Evolutionary conservation across 371 early-diverging fungal species (phyloP).

Genomic region (Mortierella sp.): DNA sequence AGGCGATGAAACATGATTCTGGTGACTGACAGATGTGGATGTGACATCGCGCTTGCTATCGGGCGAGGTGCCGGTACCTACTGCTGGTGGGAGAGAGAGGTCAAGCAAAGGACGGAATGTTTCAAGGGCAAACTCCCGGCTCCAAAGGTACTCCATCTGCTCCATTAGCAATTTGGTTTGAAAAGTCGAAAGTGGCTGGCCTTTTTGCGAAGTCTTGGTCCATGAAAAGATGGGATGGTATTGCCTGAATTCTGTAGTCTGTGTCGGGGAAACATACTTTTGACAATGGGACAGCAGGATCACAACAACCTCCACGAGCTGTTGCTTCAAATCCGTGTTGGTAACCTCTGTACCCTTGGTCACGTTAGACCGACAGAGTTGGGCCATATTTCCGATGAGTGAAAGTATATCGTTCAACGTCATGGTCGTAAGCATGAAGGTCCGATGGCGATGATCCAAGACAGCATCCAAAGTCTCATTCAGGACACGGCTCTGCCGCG

Average conservation of each 20-base stretch:
- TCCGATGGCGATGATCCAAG: constrained; percentile 38
- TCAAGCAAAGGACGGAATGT: constrained; percentile 56
- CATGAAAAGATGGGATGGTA: constrained; percentile 79
- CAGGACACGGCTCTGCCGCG: constrained; percentile 25
- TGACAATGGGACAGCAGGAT: constrained; percentile 55
- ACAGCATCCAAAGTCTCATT: constrained; percentile 23
- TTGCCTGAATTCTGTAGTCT: constrained; percentile 56
- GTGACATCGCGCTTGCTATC: neutral
- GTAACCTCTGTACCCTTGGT: constrained; percentile 5
- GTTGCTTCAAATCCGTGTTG: constrained; percentile 13
- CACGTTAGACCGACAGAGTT: constrained; percentile 46
- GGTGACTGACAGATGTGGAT: constrained; percentile 9
- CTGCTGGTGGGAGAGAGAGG: constrained; percentile 35
- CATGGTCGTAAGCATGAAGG: constrained; percentile 32
- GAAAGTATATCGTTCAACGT: constrained; percentile 62
- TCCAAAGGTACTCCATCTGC: constrained; percentile 70
- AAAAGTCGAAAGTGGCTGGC: constrained; percentile 48
- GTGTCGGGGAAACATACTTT: constrained; percentile 58
- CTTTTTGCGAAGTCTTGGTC: constrained; percentile 63
- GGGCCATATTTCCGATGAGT: constrained; percentile 65
- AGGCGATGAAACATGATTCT: constrained; percentile 4
- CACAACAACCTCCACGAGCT: constrained; percentile 46
- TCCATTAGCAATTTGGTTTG: constrained; percentile 59
- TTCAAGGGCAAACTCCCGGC: constrained; percentile 61
- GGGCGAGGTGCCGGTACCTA: constrained; percentile 7